A percentile compares a stretch with the other conserved stretches of the same genome.
Evolutionary conservation across 140 eudicot species (phyloP).

Genomic region (Bidens hawaiensis): DNA sequence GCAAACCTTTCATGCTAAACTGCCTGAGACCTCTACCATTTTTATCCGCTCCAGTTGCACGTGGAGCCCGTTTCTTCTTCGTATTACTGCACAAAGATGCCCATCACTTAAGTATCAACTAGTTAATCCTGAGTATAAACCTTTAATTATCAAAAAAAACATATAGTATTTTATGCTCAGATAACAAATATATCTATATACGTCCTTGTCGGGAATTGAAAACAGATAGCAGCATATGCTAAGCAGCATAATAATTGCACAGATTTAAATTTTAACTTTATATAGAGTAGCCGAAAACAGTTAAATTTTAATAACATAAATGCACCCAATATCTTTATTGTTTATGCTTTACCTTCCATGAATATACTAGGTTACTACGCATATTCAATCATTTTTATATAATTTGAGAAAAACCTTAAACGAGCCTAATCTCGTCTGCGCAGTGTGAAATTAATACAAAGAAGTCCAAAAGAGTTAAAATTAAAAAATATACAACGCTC

Average conservation of each 20-base stretch:
- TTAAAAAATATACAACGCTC: too few relatives aligned
- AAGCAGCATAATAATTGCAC: neutral
- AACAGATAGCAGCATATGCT: neutral
- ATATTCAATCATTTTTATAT: too few relatives aligned
- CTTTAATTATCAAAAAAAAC: neutral
- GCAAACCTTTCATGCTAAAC: constrained; percentile 75
- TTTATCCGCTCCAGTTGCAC: constrained; percentile 75
- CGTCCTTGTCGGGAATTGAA: neutral
- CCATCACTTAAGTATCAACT: neutral
- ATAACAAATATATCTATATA: neutral
- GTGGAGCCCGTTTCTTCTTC: constrained; percentile 79
- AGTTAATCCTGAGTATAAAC: neutral
- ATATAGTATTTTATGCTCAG: neutral
- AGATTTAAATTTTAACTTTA: neutral
- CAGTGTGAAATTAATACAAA: too few relatives aligned
- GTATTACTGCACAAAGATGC: constrained; percentile 31
- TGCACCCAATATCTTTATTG: neutral
- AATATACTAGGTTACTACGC: too few relatives aligned
- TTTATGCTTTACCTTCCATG: neutral
- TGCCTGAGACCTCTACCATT: constrained; percentile 80
- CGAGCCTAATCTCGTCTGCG: too few relatives aligned
- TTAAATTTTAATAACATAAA: neutral
- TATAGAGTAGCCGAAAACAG: neutral
- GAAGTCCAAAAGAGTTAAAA: too few relatives aligned
- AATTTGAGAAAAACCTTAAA: too few relatives aligned